Conservation (phyloP, 2,329 filamentous ascomycete genomes). For the Colletotrichum sp. region DNA sequence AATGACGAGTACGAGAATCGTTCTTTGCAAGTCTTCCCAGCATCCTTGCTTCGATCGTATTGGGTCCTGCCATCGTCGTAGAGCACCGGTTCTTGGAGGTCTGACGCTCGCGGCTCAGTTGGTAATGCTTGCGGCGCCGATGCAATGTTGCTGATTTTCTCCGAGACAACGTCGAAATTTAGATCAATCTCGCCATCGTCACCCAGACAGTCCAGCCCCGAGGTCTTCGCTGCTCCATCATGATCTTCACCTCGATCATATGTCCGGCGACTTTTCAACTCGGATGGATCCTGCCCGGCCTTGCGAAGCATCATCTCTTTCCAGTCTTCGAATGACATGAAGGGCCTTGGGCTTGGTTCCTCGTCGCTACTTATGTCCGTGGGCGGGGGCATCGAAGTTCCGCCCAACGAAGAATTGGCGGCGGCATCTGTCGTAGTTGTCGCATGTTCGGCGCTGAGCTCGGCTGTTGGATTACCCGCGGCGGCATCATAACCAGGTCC, state of each 20-base stretch:
- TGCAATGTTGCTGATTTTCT: slow-evolving; percentile 38
- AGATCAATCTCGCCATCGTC: slow-evolving; percentile 84
- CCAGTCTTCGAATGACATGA: slow-evolving; percentile 98
- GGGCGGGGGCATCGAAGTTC: background rate
- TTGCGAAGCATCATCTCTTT: slow-evolving; percentile 91
- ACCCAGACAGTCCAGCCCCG: slow-evolving; percentile 78
- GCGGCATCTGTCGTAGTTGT: slow-evolving; percentile 21
- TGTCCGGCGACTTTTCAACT: slow-evolving; percentile 68
- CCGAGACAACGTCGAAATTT: slow-evolving; percentile 56
- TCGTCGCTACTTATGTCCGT: slow-evolving; percentile 1
- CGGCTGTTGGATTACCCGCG: background rate
- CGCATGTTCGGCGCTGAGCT: background rate
- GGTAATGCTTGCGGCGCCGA: slow-evolving; percentile 2
- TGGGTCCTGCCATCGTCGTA: slow-evolving; percentile 56
- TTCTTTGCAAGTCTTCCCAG: slow-evolving; percentile 97
- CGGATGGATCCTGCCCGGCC: slow-evolving; percentile 68
- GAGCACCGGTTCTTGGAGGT: slow-evolving; percentile 44
- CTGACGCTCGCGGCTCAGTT: slow-evolving; percentile 8
- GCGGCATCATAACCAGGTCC: slow-evolving; percentile 8
- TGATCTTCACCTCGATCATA: slow-evolving; percentile 53
- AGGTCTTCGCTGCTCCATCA: slow-evolving; percentile 55
- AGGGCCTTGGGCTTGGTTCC: slow-evolving; percentile 53
- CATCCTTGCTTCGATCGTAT: slow-evolving; percentile 81
- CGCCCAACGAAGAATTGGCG: background rate
- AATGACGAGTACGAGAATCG: slow-evolving; percentile 98